Evolutionary conservation across 2,329 filamentous ascomycete genomes (phyloP).

Genomic region (Lachnellula willkommii): DNA sequence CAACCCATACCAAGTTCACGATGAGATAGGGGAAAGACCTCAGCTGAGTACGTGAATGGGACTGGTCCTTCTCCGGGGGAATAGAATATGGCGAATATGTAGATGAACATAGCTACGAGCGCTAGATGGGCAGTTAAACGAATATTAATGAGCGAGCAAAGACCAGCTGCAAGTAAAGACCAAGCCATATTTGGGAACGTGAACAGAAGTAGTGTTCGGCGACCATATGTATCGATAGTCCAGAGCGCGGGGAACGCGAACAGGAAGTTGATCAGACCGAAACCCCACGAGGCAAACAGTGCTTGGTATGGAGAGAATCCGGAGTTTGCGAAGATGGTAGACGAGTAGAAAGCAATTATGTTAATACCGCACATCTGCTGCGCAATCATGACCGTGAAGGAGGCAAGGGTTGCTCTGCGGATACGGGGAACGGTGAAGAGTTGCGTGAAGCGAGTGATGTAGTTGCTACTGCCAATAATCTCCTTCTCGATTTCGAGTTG

Average conservation of each 20-base stretch:
- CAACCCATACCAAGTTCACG: conserved; percentile 60
- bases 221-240: conserved; percentile 64
- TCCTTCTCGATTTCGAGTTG: conserved; percentile 43
- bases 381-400: conserved; percentile 59
- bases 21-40: conserved; percentile 60
- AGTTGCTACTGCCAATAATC: conserved; percentile 44
- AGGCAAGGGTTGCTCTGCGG: conserved; percentile 67
- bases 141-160: conserved; percentile 47
- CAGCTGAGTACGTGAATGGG: conserved; percentile 57
- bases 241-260: conserved; percentile 52
- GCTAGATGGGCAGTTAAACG: conserved; percentile 41
- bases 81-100: conserved; percentile 61
- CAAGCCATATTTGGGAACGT: conserved; percentile 65
- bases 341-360: conserved; percentile 72
- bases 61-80: conserved; percentile 60
- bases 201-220: conserved; percentile 56
- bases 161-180: conserved; percentile 59
- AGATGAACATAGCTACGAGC: conserved; percentile 56
- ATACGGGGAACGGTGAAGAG: conserved; percentile 65
- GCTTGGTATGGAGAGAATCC: conserved; percentile 52
- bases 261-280: conserved; percentile 60
- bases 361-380: conserved; percentile 45
- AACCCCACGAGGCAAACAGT: conserved; percentile 58
- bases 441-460: conserved; percentile 54
- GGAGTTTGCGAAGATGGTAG: conserved; percentile 54